Evolutionary conservation across 2,329 filamentous ascomycete species (phyloP), one percentile per base, ranked within the genome.

Genomic region (Pezicula carpinea): DNA sequence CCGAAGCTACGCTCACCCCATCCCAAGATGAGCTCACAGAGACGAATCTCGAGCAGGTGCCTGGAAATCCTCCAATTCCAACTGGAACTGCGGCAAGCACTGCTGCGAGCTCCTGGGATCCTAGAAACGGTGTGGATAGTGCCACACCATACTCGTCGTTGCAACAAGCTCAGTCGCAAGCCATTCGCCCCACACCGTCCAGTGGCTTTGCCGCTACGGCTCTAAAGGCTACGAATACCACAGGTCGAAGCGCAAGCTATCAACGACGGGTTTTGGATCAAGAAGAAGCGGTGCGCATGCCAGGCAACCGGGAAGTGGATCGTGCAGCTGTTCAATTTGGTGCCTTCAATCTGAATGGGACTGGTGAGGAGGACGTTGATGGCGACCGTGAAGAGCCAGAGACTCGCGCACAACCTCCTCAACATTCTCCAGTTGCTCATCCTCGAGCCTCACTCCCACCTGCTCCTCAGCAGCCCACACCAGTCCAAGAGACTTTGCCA

Each of bases 261-360:
- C 87, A 95, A 66, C 83, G 92, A 56, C 87, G 89, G 60, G 79
- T 96, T 45, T 76, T 95, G 61, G 91, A 97, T 60, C 93, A 99
- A 65, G 91, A 96, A 68, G 93, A 99, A 71, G 89, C 93, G 49
- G 93, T 99, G 34, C 90, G 96, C 55, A 96, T 99, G 92, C 93
- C 93, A 39, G 90, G 89, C 50, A 96, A 96, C 72, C 90, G 93
- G 57, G 91, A 93, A 44, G 87, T 99, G 22, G 92, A 97, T 65
- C 85, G 90, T 59, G 82, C 92, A 56, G 87, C 91, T 42, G 90
- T 99, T 41, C 92, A 97, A 65, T 99, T 99, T 66, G 93, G 93
- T 53, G 95, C 91, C 66, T 89, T 99, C 75, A 95, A 86, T 63
- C 69, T 99, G 61, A 91, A 88, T 63, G 90, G 84, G 44, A 79